Conservation (phyloP, 148 eudicot species). For the Spergularia marina region DNA sequence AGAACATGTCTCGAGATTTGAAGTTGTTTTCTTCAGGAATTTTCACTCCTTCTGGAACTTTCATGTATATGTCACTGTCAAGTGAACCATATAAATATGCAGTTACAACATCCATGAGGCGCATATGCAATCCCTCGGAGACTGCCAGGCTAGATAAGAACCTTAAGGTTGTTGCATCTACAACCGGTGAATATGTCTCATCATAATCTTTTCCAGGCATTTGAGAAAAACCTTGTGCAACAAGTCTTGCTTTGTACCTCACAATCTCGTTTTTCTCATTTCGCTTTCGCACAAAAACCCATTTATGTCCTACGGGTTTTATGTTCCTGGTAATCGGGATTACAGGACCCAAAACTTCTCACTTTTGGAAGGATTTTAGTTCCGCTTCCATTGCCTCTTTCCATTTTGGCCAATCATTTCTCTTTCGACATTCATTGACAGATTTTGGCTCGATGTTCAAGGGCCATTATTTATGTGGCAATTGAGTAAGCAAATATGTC, state of each 20-base stretch:
- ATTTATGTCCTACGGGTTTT: no score
- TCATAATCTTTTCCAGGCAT: neutral
- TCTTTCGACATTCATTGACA: neutral
- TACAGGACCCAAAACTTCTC: no score
- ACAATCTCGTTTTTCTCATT: constrained; percentile 1
- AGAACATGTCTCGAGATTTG: no score
- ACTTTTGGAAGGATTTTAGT: neutral
- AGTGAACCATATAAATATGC: no score
- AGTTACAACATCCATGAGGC: constrained; percentile 4
- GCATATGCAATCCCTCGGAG: neutral
- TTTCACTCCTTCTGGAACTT: no score
- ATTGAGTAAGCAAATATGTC: no score
- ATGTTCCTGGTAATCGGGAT: no score
- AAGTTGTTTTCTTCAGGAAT: no score
- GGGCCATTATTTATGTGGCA: no score
- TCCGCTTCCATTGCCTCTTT: constrained; percentile 1
- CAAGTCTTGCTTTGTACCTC: constrained; percentile 2
- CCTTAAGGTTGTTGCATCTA: neutral
- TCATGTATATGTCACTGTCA: no score
- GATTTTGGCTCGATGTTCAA: neutral
- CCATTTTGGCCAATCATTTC: constrained; percentile 19
- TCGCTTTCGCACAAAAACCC: no score
- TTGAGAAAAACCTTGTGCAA: constrained; percentile 17
- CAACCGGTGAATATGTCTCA: no score
- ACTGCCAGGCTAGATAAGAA: neutral